Conservation (phyloP, 805 yeast genomes). For the Nakazawaea holstii region DNA sequence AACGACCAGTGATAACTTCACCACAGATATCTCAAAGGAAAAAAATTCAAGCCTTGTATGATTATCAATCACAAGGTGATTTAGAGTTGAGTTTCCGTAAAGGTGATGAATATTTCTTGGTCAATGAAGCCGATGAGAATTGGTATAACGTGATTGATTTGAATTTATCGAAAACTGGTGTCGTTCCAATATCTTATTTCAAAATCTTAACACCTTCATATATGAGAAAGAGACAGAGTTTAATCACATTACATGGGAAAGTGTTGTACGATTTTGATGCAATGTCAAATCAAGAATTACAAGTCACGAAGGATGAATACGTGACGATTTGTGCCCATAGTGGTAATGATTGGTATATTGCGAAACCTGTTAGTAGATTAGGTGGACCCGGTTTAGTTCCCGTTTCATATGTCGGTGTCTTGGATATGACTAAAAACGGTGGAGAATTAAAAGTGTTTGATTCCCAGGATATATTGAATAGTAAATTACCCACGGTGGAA, state of each 20-base stretch:
- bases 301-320: conserved; percentile 80
- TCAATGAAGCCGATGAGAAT: conserved; percentile 52
- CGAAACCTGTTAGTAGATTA: conserved; percentile 88
- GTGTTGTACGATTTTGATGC: conserved; percentile 86
- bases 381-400: conserved; percentile 99
- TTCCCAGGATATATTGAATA: conserved; percentile 54
- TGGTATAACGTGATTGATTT: conserved; percentile 94
- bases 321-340: conserved; percentile 94
- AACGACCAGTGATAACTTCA: conserved; percentile 8
- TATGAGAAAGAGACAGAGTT: conserved; percentile 15
- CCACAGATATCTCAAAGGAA: conserved; percentile 25
- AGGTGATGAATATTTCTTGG: conserved; percentile 89
- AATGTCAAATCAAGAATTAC: conserved; percentile 77
- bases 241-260: conserved; percentile 61
- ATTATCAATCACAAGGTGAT: conserved; percentile 72
- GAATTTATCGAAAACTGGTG: conserved; percentile 62
- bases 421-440: conserved; percentile 46
- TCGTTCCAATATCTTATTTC: conserved; percentile 83
- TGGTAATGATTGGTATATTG: conserved; percentile 95
- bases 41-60: conserved; percentile 77
- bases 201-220: conserved; percentile 65
- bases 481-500: conserved; percentile 84
- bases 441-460: conserved; percentile 36
- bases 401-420: conserved; percentile 78
- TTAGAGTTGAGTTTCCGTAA: conserved; percentile 73